phyloP scores from a whole-genome alignment of 2,329 filamentous ascomycete species.

The Monosporascus sp. region DNA sequence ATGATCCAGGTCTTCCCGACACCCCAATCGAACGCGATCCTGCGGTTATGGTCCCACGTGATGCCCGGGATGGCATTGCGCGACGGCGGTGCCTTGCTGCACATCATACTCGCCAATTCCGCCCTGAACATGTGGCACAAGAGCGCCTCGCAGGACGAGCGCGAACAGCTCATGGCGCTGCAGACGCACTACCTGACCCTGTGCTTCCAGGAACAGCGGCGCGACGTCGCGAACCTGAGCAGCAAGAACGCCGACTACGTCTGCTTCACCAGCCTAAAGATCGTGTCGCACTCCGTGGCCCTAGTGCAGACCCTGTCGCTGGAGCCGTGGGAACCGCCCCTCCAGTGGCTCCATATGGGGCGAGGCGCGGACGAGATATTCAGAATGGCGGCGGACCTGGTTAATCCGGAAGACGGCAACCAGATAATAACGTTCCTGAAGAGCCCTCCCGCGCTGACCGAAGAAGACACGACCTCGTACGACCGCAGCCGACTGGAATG shows the following conservation, averaged over 20 bases:
- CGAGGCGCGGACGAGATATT: conserved; percentile 29
- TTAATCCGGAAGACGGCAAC: conserved; percentile 10
- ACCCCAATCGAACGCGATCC: conserved; percentile 11
- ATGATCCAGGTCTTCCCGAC: conserved; percentile 23
- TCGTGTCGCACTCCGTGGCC: conserved; percentile 31
- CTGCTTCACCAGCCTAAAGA: conserved; percentile 29
- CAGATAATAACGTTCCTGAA: conserved; percentile 23
- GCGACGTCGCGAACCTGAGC: conserved; percentile 26
- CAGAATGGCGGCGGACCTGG: conserved; percentile 18
- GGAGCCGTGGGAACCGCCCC: conserved; percentile 32
- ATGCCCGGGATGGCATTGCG: conserved; percentile 19
- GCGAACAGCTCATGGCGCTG: conserved; percentile 24
- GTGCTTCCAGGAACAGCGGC: conserved; percentile 30
- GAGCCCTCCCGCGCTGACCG: conserved; percentile 22
- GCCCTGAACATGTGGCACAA: conserved; percentile 31
- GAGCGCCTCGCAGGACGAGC: conserved; percentile 17
- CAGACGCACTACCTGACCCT: conserved; percentile 31
- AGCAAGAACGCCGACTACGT: conserved; percentile 27
- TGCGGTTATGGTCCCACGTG: conserved; percentile 26
- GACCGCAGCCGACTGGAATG: conserved; percentile 26
- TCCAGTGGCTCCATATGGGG: conserved; percentile 32
- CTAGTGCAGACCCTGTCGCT: conserved; percentile 31
- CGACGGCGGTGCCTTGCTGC: conserved; percentile 26
- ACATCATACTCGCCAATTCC: conserved; percentile 30
- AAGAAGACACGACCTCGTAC: conserved; percentile 24